Evolutionary conservation across 495 filamentous ascomycete genomes (phyloP).

Genomic region (Astrocystis sublimbata): DNA sequence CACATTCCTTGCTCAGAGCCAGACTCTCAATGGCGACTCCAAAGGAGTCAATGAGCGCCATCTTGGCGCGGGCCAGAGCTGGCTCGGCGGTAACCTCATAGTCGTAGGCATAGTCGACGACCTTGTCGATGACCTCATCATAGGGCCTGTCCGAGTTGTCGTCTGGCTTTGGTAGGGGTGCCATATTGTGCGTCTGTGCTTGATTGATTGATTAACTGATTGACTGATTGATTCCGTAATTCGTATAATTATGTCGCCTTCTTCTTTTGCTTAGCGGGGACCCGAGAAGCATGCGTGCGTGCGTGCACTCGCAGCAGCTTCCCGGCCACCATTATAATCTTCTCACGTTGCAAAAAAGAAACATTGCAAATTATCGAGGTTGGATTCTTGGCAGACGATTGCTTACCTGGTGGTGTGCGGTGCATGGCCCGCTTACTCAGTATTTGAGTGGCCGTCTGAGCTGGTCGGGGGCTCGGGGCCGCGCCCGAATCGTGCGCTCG

Average conservation of each 20-base stretch:
- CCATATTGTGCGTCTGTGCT: neutral
- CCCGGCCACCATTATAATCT: conserved; percentile 13
- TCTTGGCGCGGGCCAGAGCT: conserved; percentile 22
- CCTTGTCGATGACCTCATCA: neutral
- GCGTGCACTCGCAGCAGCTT: neutral
- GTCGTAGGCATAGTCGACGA: conserved; percentile 15
- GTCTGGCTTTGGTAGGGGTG: conserved; percentile 11
- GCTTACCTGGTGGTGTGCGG: neutral
- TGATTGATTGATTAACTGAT: neutral
- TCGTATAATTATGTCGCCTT: neutral
- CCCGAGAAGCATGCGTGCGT: neutral
- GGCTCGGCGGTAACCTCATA: conserved; percentile 7
- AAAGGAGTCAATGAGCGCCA: conserved; percentile 43
- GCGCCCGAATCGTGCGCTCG: conserved; percentile 10
- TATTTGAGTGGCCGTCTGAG: neutral
- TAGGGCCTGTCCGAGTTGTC: conserved; percentile 14
- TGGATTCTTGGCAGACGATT: neutral
- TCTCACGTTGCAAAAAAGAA: neutral
- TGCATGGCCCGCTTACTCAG: conserved; percentile 3
- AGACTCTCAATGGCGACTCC: conserved; percentile 45
- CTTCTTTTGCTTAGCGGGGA: neutral
- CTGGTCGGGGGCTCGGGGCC: conserved; percentile 13
- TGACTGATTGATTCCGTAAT: no score
- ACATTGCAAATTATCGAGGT: neutral
- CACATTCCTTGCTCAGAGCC: conserved; percentile 28